Base-by-base conservation (phyloP, 495 filamentous ascomycete genomes). In the Mytilinidion resinicola region DNA sequence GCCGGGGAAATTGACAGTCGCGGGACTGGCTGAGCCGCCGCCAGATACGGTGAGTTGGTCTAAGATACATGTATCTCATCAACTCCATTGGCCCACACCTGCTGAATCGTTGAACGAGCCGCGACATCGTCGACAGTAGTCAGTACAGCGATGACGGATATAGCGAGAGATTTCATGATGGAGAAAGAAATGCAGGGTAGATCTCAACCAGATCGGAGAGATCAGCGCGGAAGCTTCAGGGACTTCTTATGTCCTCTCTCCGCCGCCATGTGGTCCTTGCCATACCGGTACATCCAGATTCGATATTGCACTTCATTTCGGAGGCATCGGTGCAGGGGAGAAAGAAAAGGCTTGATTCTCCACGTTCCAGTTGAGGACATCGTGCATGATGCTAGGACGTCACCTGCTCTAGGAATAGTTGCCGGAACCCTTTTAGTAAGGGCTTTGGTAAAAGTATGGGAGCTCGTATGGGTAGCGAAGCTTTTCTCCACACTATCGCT, bases 21-120 rank as follows among this genome's bases (percentile, higher is more conserved):
- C 71, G 0, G 78, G 80, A 9, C 56, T 73, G 8, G 70, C 74
- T 55, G 46, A 76, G 35, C 82, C 82, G 30, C 79, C 79, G 19
- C 78, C 78, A 5, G 71, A 74, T 53, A 87, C 77, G 17, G 73
- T 81, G 64, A 87, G 57, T 63, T 85, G 83, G 14, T 80, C 82
- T 60, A 43, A 14, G 17, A n/a, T 43, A 69, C 15, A 82, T 73
- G 50, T 50, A 50, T 50, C 42, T 64, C 46, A 30, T 64, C 61
- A 3, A 56, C 56, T 11, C 61, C 61, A 21, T 64, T 52, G 51
- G 59, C 61, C 61, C 61, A 64, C 9, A 64, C 56, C 1, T 64
- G 17, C 41, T 64, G 61, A n/a, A 55, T 59, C 42, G 53, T 59
- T 30, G 61, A 35, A 30, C 59, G 61, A 34, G 19, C 25, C 14